Evolutionary conservation across 768 basidiomycete genomes (phyloP).

Genomic region (Lyophyllum decastes): DNA sequence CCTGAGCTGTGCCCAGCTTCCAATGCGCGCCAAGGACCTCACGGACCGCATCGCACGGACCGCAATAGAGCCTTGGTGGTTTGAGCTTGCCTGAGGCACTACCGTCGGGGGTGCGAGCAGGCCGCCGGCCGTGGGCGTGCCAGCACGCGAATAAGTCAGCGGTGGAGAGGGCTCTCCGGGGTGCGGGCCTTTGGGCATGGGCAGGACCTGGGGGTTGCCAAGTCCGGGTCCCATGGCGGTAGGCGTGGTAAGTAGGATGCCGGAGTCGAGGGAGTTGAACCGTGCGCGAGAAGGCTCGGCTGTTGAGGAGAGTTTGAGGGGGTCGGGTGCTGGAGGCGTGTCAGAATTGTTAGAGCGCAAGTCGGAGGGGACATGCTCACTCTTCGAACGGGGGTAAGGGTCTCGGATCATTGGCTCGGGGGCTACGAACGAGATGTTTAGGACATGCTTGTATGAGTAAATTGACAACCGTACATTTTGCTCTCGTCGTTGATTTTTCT

Average conservation of each 20-base stretch:
- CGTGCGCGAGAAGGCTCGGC: constrained; percentile 43
- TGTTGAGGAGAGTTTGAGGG: constrained; percentile 30
- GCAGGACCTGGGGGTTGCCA: neutral
- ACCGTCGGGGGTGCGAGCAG: constrained; percentile 38
- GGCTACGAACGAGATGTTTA: constrained; percentile 23
- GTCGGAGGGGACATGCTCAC: constrained; percentile 24
- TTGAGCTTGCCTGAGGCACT: neutral
- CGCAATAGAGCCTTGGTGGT: constrained; percentile 65
- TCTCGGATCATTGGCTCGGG: constrained; percentile 33
- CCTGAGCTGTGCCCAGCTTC: constrained; percentile 69
- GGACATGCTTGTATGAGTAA: neutral
- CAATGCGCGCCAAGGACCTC: constrained; percentile 68
- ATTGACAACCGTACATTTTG: constrained; percentile 40
- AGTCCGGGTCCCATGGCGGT: constrained; percentile 30
- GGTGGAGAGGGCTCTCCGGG: constrained; percentile 17
- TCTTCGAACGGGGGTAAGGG: constrained; percentile 38
- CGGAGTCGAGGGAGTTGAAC: constrained; percentile 64
- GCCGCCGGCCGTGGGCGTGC: constrained; percentile 36
- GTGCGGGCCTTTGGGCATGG: neutral
- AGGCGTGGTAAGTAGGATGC: constrained; percentile 33
- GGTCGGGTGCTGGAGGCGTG: constrained; percentile 45
- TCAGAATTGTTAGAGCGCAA: neutral
- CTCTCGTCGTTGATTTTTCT: constrained; percentile 30
- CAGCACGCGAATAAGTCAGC: constrained; percentile 33
- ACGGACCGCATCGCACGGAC: constrained; percentile 79